Evolutionary conservation across 768 basidiomycete genomes (phyloP).

Genomic region (Suillus brevipes): DNA sequence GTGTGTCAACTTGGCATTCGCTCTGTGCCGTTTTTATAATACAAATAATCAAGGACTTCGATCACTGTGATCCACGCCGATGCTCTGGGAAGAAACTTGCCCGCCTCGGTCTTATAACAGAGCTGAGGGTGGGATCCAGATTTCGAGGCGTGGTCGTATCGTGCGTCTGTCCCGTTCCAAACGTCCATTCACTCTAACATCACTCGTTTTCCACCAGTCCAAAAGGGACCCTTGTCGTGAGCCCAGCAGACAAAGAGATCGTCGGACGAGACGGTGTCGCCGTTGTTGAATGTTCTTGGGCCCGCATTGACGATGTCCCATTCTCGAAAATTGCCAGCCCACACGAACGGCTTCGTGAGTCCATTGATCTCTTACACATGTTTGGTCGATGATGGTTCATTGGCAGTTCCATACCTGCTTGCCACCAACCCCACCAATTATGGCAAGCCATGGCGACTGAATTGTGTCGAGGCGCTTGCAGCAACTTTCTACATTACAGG

Average conservation of each 20-base stretch:
- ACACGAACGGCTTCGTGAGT: constrained; percentile 85
- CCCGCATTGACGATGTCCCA: constrained; percentile 90
- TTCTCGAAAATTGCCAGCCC: constrained; percentile 93
- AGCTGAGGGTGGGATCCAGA: constrained; percentile 78
- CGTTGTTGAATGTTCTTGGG: constrained; percentile 99
- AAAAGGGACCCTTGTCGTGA: constrained; percentile 75
- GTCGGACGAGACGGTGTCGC: constrained; percentile 76
- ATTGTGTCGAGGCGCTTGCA: constrained; percentile 92
- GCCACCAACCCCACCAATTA: constrained; percentile 98
- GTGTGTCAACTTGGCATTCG: constrained; percentile 45
- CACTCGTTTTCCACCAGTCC: constrained; percentile 50
- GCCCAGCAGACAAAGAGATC: constrained; percentile 82
- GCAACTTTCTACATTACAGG: constrained; percentile 95
- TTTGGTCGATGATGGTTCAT: background rate
- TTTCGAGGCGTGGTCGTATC: constrained; percentile 94
- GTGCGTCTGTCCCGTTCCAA: constrained; percentile 48
- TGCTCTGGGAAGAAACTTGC: constrained; percentile 91
- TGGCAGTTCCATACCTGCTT: constrained; percentile 86
- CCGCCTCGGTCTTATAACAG: constrained; percentile 79
- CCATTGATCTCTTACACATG: background rate
- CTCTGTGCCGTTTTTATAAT: background rate
- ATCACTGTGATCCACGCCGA: constrained; percentile 91
- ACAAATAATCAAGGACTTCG: constrained; percentile 71
- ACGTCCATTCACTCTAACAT: background rate
- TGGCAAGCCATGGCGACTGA: constrained; percentile 94